Conservation (phyloP, 768 basidiomycete species). For the Leccinum fibrillosum region DNA sequence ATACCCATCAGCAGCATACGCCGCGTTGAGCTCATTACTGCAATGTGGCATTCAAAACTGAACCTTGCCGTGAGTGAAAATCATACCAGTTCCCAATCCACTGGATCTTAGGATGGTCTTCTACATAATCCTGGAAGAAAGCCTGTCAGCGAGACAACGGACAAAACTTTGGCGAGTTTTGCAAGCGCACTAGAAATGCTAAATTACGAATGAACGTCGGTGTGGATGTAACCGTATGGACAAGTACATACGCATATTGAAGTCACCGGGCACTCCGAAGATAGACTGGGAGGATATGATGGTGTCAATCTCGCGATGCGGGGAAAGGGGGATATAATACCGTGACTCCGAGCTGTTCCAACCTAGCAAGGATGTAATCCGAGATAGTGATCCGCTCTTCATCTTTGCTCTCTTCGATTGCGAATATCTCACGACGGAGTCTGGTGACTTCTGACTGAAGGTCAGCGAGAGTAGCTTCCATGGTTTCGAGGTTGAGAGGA, state of each 20-base stretch:
- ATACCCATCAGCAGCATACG: constrained; percentile 93
- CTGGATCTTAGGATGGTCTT: constrained; percentile 70
- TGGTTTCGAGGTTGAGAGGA: background rate
- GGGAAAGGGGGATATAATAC: constrained; percentile 32
- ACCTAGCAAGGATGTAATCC: constrained; percentile 58
- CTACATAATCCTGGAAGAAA: constrained; percentile 65
- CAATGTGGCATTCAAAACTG: constrained; percentile 1
- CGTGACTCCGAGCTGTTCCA: constrained; percentile 62
- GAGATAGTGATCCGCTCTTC: constrained; percentile 50
- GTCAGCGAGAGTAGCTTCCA: constrained; percentile 11
- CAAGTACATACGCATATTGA: constrained; percentile 55
- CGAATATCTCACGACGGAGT: constrained; percentile 45
- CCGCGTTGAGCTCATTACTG: constrained; percentile 82
- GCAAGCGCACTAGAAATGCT: constrained; percentile 29
- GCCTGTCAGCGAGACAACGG: background rate
- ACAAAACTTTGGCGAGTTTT: too few relatives aligned
- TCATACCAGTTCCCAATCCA: constrained; percentile 86
- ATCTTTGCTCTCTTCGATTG: constrained; percentile 24
- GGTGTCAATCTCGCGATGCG: background rate
- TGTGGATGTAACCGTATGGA: background rate
- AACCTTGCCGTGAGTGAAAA: background rate
- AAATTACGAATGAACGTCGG: background rate
- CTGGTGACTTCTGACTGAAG: constrained; percentile 46
- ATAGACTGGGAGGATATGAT: constrained; percentile 47
- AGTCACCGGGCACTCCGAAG: constrained; percentile 88